Base-by-base conservation (phyloP, 2,329 filamentous ascomycete genomes). In the Colletotrichum sp. region DNA sequence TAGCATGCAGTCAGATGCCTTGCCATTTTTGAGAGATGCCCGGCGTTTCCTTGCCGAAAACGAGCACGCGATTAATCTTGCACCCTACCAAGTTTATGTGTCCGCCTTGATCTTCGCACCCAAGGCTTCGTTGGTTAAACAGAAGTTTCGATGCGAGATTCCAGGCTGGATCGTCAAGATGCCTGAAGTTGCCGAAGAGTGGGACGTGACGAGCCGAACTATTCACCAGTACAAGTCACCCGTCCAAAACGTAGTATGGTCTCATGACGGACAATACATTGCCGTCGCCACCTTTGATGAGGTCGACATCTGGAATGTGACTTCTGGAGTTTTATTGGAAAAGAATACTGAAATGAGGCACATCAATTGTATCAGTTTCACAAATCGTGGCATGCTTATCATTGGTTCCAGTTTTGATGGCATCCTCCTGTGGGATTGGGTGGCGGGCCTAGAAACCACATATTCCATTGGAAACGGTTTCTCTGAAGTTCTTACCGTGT, bases 191-290 rank as follows among this genome's bases (percentile, higher is more conserved):
- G 9, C 44, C 44, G 44, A 48, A 7, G 2, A 48, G 6, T 48
- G 44, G 44, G 44, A 48, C 3, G 0, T 7, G 3, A 48, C 44
- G 4, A n/a, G 19, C 9, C 44, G 44, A 13, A 48, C 19, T 12
- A 1, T 48, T 4, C 44, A 48, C 6, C 44, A 22, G 11, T 48
- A 13, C n/a, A n/a, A 12, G 3, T 48, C 39, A n/a, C 0, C 0
- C 3, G 39, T n/a, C 19, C 1, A 3, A n/a, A 3, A 1, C 3
- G 1, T 48, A 1, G 19, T 3, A 0, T 48, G 44, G 44, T 48
- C 44, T 22, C 44, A 22, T 22, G 44, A 48, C n/a, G 44, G 44
- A 7, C 9, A 22, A 7, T 2, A 48, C 44, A 7, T 48, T 48
- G 19, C 39, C 0, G 9, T n/a, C 19, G 19, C 5, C 8, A 39